Percentiles rank a stretch among this genome's conserved stretches.
Conservation (phyloP, 305 asterid genomes). For the Salvia sclarea region DNA sequence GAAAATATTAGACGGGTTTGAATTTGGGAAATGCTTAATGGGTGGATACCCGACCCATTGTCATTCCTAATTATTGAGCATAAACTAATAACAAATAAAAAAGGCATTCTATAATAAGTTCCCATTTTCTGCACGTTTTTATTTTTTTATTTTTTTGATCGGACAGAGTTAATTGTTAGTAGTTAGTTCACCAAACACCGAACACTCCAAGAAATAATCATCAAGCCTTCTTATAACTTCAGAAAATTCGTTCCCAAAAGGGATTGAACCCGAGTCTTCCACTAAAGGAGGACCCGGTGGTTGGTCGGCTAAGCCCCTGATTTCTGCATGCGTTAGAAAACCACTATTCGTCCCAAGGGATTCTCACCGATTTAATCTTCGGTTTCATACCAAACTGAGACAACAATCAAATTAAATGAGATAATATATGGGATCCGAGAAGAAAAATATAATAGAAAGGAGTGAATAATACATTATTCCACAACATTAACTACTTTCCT, state of each 20-base stretch:
- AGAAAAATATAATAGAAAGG: background rate
- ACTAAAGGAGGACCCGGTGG: too few relatives aligned
- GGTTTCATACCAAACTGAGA: background rate
- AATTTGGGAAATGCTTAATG: too few relatives aligned
- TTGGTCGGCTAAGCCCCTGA: too few relatives aligned
- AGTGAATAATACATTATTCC: background rate
- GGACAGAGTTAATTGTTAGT: too few relatives aligned
- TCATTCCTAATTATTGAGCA: background rate
- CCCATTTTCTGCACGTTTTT: background rate
- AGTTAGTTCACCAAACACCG: too few relatives aligned
- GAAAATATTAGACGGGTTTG: too few relatives aligned
- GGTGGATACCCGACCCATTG: background rate
- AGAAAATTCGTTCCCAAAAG: too few relatives aligned
- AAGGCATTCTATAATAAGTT: background rate
- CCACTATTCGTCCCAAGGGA: background rate
- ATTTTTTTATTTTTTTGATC: background rate
- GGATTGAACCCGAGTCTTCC: too few relatives aligned
- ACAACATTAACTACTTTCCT: background rate
- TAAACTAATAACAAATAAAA: background rate
- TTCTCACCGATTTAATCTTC: background rate
- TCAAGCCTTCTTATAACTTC: too few relatives aligned
- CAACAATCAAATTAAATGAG: background rate
- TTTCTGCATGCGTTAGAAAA: background rate
- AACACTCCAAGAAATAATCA: too few relatives aligned
- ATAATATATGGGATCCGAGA: background rate